Percentiles rank a stretch among this genome's conserved stretches.
Evolutionary conservation across 2,329 filamentous ascomycete species (phyloP).

Genomic region (Apiospora aurea): DNA sequence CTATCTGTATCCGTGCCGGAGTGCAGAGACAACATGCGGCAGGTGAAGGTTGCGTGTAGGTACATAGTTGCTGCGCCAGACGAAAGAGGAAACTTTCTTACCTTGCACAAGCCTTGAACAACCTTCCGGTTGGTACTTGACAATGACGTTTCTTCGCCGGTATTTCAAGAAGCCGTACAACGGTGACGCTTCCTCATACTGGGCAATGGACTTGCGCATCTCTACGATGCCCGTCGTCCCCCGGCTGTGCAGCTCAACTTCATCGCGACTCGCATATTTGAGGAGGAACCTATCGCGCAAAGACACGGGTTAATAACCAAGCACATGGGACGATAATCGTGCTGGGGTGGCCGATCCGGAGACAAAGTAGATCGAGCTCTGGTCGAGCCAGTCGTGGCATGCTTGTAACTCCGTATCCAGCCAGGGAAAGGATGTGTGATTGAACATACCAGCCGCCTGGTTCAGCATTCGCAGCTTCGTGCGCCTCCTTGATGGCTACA

Average conservation of each 20-base stretch:
- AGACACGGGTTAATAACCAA: slow-evolving; percentile 32
- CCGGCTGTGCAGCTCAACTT: slow-evolving; percentile 77
- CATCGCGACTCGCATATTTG: slow-evolving; percentile 89
- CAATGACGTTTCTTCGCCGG: slow-evolving; percentile 84
- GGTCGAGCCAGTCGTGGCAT: not conserved
- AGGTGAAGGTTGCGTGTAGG: not conserved
- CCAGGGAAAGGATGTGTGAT: slow-evolving; percentile 24
- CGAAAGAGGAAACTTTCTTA: slow-evolving; percentile 51
- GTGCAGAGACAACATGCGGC: slow-evolving; percentile 19
- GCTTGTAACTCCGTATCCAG: not conserved
- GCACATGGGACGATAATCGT: not conserved
- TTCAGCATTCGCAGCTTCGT: slow-evolving; percentile 80
- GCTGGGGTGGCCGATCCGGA: slow-evolving; percentile 26
- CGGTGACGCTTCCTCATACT: slow-evolving; percentile 84
- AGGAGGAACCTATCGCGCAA: slow-evolving; percentile 79
- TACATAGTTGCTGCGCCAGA: slow-evolving; percentile 23
- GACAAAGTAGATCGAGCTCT: slow-evolving; percentile 16
- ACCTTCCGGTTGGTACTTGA: slow-evolving; percentile 91
- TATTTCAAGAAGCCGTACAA: slow-evolving; percentile 93
- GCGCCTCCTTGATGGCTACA: slow-evolving; percentile 80
- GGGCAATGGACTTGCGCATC: slow-evolving; percentile 77
- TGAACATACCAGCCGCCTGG: slow-evolving; percentile 87
- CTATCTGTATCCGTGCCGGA: not conserved
- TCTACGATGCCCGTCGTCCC: slow-evolving; percentile 86
- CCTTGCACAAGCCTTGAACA: slow-evolving; percentile 93